phyloP scores from a whole-genome alignment of 805 yeast genomes.

The Suhomyces emberorum region DNA sequence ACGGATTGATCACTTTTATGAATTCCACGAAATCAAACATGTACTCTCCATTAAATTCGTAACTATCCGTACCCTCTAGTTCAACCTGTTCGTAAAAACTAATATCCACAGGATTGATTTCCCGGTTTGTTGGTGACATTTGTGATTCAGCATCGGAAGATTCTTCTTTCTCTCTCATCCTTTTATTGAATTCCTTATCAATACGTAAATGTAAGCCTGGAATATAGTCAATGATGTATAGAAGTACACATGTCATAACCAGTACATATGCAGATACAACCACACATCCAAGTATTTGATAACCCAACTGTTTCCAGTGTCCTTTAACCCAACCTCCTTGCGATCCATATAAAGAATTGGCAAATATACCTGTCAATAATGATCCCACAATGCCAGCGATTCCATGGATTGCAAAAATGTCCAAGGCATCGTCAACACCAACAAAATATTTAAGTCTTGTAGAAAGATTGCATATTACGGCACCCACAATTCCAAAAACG shows the following conservation, averaged over 20 bases:
- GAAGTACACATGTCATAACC: constrained; percentile 26
- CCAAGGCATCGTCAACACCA: constrained; percentile 41
- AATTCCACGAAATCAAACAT: constrained; percentile 41
- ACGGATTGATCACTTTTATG: constrained; percentile 34
- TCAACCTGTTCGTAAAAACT: constrained; percentile 26
- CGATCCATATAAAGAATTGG: constrained; percentile 28
- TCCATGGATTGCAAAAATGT: constrained; percentile 43
- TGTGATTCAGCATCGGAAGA: constrained; percentile 14
- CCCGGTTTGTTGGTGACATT: constrained; percentile 10
- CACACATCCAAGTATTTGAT: constrained; percentile 36
- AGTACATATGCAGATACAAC: constrained; percentile 35
- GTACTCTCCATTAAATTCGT: constrained; percentile 40
- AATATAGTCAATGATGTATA: constrained; percentile 34
- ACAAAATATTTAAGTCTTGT: constrained; percentile 39
- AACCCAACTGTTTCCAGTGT: constrained; percentile 40
- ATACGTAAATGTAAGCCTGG: constrained; percentile 43
- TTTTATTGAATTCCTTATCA: constrained; percentile 35
- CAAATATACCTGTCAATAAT: constrained; percentile 39
- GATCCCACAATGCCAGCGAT: constrained; percentile 41
- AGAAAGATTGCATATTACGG: constrained; percentile 32
- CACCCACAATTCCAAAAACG: constrained; percentile 39
- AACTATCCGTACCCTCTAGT: constrained; percentile 35
- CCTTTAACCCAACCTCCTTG: constrained; percentile 42
- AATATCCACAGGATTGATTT: constrained; percentile 2
- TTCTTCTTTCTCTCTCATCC: constrained; percentile 17